Evolutionary conservation across 1,284 basidiomycete genomes (phyloP), one percentile per base, ranked within the genome.

Genomic region (Moesziomyces sp.): DNA sequence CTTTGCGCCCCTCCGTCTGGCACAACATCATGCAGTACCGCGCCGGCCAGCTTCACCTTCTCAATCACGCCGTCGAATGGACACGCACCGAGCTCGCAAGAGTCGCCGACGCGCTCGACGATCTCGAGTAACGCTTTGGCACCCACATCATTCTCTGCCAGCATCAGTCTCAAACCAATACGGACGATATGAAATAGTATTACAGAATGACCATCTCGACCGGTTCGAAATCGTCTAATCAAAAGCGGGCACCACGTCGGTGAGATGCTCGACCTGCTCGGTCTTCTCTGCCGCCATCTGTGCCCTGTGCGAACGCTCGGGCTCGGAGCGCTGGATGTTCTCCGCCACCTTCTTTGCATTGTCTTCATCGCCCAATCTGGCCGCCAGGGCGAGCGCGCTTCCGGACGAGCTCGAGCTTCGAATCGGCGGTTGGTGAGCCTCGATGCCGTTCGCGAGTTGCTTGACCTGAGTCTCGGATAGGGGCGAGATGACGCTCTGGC

Each of bases 31-130:
- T 23, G 16, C 53, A 52, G n/a, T 78, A 78, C 47, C 48, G 76
- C 45, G 19, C 43, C 21, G 73, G 73, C 5, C 76, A 78, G 38
- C 16, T 59, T 6, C 13, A 40, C 1, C 21, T 78, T 23, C 42
- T 75, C 8, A 59, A 70, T n/a, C 44, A 60, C 1, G 76, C 68
- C 3, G 57, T 78, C 13, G 16, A 58, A 5, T 78, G 76, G 76
- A 64, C 74, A 0, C n/a, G 70, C 3, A 28, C 16, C 16, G 58
- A 68, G 18, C 30, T 78, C 14, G 76, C 58, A 3, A 9, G 26
- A 0, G 43, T 76, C 6, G 59, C 57, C 5, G 72, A 75, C 24
- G 58, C 46, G 18, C 46, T 75, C n/a, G 62, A 78, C 46, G 51
- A 23, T 3, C 46, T 58, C 16, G 52, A 64, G 30, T 30, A 11